Evolutionary conservation across 768 basidiomycete species (phyloP).

Genomic region (Leccinum incarnatum): DNA sequence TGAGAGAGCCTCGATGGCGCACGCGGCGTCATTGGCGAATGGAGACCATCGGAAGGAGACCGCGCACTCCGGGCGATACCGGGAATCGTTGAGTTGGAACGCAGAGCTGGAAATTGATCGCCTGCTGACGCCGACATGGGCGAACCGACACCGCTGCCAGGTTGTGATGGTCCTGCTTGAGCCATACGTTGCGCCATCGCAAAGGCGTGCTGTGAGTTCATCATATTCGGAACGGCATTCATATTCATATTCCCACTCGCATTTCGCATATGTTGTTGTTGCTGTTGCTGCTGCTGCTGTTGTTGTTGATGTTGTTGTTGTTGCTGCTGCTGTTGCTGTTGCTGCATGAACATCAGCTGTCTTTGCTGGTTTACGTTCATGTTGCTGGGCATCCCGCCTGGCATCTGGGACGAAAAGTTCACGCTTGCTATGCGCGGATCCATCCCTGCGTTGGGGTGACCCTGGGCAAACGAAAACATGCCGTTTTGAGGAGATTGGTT

Average conservation of each 20-base stretch:
- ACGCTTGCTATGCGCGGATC: conserved; percentile 32
- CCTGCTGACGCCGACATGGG: conserved; percentile 41
- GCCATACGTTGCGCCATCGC: conserved; percentile 43
- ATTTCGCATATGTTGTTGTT: conserved; percentile 31
- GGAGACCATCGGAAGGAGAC: conserved; percentile 66
- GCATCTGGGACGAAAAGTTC: conserved; percentile 30
- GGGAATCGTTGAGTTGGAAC: conserved; percentile 61
- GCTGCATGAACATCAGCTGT: conserved; percentile 42
- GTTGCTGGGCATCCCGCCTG: conserved; percentile 26
- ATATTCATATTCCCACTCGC: conserved; percentile 27
- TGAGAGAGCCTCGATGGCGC: conserved; percentile 35
- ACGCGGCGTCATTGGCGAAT: conserved; percentile 43
- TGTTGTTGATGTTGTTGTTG: too few relatives aligned
- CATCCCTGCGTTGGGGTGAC: conserved; percentile 23
- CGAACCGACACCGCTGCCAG: conserved; percentile 33
- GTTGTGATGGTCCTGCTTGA: conserved; percentile 39
- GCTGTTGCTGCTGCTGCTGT: conserved; percentile 6
- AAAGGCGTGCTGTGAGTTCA: conserved; percentile 35
- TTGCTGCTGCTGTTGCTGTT: conserved; percentile 18
- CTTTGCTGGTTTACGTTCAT: conserved; percentile 42
- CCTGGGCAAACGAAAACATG: conserved; percentile 31
- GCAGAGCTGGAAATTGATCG: conserved; percentile 47
- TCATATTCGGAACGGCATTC: conserved; percentile 27
- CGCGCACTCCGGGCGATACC: conserved; percentile 74
- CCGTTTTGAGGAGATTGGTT: conserved; percentile 30